These are phyloP conservation scores for Laetiporus sulphureus DNA, from an alignment of 1,284 basidiomycete species.

Conservation along the genomic window DNA sequence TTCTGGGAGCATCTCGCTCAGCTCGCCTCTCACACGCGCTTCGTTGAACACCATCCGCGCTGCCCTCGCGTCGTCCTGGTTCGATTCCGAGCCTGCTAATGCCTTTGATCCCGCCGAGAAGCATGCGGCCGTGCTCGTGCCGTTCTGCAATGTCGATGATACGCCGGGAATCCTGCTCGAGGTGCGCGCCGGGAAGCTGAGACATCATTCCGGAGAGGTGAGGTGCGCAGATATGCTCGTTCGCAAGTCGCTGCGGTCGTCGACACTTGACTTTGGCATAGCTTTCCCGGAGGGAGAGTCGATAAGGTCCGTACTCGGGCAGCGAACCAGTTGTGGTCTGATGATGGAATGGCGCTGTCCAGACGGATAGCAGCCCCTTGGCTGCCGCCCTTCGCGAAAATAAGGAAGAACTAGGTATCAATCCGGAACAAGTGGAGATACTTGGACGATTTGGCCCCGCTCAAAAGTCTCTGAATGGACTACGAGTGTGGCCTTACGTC, in stretches of 20 bases:
- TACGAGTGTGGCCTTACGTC: conserved; percentile 69
- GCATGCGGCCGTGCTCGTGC: conserved; percentile 66
- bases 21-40: conserved; percentile 32
- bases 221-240: conserved; percentile 40
- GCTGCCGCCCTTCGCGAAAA: conserved; percentile 66
- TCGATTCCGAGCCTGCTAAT: conserved; percentile 12
- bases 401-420: conserved; percentile 65
- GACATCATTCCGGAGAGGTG: conserved; percentile 75
- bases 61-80: conserved; percentile 28
- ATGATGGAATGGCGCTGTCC: conserved; percentile 1
- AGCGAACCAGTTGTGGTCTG: neutral
- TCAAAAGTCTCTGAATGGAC: conserved; percentile 50
- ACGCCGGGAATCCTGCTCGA: conserved; percentile 65
- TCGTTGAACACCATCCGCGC: conserved; percentile 34
- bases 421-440: conserved; percentile 50
- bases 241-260: neutral
- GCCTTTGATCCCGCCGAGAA: conserved; percentile 18
- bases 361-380: conserved; percentile 51
- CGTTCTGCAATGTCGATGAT: conserved; percentile 64
- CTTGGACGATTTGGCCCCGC: conserved; percentile 60
- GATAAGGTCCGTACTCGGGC: conserved; percentile 42
- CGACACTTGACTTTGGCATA: conserved; percentile 22
- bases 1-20: conserved; percentile 25
- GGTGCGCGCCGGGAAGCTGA: conserved; percentile 61
- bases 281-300: conserved; percentile 74